A percentile compares a stretch with the other conserved stretches of the same genome.
Conservation (phyloP, 1,284 basidiomycete genomes). For the Leucoagaricus sp. region DNA sequence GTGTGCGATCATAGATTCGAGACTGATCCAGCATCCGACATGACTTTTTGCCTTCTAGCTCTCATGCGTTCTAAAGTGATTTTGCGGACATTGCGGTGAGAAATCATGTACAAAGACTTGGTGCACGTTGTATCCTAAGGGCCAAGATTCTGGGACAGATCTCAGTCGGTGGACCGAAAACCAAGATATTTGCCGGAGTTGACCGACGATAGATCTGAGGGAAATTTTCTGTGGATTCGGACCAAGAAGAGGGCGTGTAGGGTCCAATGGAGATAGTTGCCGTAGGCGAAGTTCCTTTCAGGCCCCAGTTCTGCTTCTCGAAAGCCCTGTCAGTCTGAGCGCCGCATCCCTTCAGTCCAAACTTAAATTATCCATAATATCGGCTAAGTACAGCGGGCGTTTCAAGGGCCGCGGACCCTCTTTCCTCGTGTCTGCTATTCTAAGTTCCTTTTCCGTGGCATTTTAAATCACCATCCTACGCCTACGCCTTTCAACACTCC, state of each 20-base stretch:
- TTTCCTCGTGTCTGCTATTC: slow-evolving; percentile 62
- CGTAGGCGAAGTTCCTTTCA: slow-evolving; percentile 28
- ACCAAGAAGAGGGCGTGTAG: slow-evolving; percentile 22
- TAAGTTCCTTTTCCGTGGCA: slow-evolving; percentile 61
- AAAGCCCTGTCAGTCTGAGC: slow-evolving; percentile 42
- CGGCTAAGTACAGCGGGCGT: slow-evolving; percentile 43
- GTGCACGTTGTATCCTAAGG: slow-evolving; percentile 3
- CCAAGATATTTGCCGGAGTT: slow-evolving; percentile 26
- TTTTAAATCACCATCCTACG: slow-evolving; percentile 45
- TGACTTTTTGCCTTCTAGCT: slow-evolving; percentile 30
- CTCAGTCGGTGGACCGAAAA: slow-evolving; percentile 1
- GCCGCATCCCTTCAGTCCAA: slow-evolving; percentile 45
- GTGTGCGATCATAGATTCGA: slow-evolving; percentile 23
- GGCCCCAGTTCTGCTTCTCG: slow-evolving; percentile 39
- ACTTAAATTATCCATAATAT: slow-evolving; percentile 49
- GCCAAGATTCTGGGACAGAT: slow-evolving; percentile 14
- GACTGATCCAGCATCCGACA: slow-evolving; percentile 22
- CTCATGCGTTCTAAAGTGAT: slow-evolving; percentile 27
- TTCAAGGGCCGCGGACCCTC: slow-evolving; percentile 54
- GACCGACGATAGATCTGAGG: slow-evolving; percentile 35
- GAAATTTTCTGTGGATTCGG: slow-evolving; percentile 34
- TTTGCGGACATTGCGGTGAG: slow-evolving; percentile 26
- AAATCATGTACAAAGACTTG: slow-evolving; percentile 25
- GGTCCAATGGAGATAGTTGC: slow-evolving; percentile 17
- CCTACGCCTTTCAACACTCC: slow-evolving; percentile 31